These are phyloP conservation scores for Yarrowia sp. DNA, from an alignment of 805 yeast species.

Conservation along the genomic window DNA sequence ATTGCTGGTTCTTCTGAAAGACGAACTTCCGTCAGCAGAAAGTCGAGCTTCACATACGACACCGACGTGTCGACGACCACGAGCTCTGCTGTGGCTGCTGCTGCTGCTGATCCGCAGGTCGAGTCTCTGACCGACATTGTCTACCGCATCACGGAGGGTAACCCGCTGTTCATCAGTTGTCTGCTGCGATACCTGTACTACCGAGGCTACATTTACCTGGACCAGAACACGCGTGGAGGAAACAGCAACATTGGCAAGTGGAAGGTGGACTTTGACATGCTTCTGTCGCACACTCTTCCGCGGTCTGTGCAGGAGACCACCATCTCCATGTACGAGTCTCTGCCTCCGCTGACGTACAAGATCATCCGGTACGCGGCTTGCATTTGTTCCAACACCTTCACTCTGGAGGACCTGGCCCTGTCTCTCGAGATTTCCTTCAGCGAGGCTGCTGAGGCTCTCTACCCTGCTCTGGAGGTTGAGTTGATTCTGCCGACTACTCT, in stretches of 20 bases:
- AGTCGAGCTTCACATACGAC: constrained; percentile 20
- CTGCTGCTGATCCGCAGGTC: constrained; percentile 23
- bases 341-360: constrained; percentile 34
- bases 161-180: constrained; percentile 30
- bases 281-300: constrained; percentile 27
- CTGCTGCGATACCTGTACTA: constrained; percentile 31
- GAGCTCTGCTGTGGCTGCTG: neutral
- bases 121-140: constrained; percentile 32
- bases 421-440: constrained; percentile 42
- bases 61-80: neutral
- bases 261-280: constrained; percentile 32
- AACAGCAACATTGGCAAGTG: constrained; percentile 29
- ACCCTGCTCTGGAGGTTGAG: constrained; percentile 39
- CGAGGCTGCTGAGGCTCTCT: constrained; percentile 40
- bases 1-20: neutral
- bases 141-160: constrained; percentile 34
- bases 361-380: constrained; percentile 47
- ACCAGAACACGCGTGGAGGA: constrained; percentile 20
- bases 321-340: constrained; percentile 30
- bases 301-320: constrained; percentile 30
- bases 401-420: constrained; percentile 42
- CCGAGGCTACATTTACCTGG: constrained; percentile 30
- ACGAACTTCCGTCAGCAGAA: constrained; percentile 5
- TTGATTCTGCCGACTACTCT: constrained; percentile 44
- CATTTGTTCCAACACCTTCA: constrained; percentile 42